Base-by-base conservation (phyloP, 73 alveolate genomes). In the Blepharisma stoltei region DNA sequence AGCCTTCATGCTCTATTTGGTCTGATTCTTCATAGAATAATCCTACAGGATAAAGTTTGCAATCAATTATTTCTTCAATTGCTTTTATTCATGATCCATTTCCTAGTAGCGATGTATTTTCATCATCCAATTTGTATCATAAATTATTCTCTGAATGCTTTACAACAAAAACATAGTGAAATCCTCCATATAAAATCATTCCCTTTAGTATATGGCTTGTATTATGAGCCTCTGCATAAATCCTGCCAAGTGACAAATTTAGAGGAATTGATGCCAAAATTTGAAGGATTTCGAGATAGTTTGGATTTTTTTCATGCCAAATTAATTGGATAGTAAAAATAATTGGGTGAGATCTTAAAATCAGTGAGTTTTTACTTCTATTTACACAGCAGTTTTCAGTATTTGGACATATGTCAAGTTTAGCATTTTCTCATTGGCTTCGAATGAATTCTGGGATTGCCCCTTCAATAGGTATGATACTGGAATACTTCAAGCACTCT, bases 91-190 rank as follows among this genome's bases (percentile, higher is more conserved):
- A 60, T 11, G 48, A 18, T 25, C 73, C 73, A 60, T 60, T 38
- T 20, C 73, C 73, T 14, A 60, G 46, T 14, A 20, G 2, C 4
- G 14, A 14, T 20, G 4, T 38, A 8, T 9, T 60, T 60, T 60
- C 73, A 5, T 60, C 73, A 60, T 60, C 73, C 14, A 60, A 14
- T 60, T 60, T 60, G 23, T 18, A 60, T 38, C 73, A 60, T 20
- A 18, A n/a, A 8, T 60, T 60, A 14, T 25, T 25, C 0, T 60
- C 48, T 8, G 18, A 8, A 18, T n/a, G 14, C 11, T 38, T 14
- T 14, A 60, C 23, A 0, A 38, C 73, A 9, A 11, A 60, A 9
- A 60, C 23, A 5, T 60, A 60, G 23, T 60, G 73, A 20, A n/a
- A n/a, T 9, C 73, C 23, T 60, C 73, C 73, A 60, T 60, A 60